Evolutionary conservation across 2,329 filamentous ascomycete genomes (phyloP), one percentile per base, ranked within the genome.

Genomic region (Fusarium sp.): DNA sequence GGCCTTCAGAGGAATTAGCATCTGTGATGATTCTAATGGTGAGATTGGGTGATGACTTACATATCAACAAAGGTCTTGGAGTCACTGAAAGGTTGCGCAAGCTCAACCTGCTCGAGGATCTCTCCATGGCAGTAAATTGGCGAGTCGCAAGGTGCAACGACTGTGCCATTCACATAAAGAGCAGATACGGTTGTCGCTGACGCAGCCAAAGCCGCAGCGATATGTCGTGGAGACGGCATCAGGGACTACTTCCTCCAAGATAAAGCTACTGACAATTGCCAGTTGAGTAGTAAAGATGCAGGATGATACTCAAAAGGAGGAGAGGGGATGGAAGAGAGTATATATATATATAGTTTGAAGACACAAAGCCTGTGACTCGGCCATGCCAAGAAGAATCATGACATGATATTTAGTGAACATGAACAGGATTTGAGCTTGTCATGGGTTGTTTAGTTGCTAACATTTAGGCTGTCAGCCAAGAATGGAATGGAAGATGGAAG

Each of bases 11-110:
- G 8, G 39, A 42, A 57, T 68, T 64, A 70, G 42, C 62, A 75
- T 38, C n/a, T 38, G 49, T 75, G 64, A 54, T 25, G 44, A 57
- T 29, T 22, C 18, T 13, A 12, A 11, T 33, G n/a, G 17, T n/a
- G 12, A 44, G 7, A 22, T 20, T 22, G n/a, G 17, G 10, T 11
- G 20, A 4, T 7, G 27, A 80, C 84, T 81, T 82, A 89, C 88
- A 92, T 89, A 77, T 93, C 91, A 46, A 92, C 91, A 77, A 92
- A 92, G 2, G 90, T 92, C 84, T 92, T 93, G 66, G 90, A 92
- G 80, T 92, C 91, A 18, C 83, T 80, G 72, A 92, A 92, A 1
- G 90, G 90, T 29, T 82, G 83, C 5, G 90, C 90, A 14, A 92
- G 83, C 81, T 92, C 86, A 52, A 93, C 86, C 69, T 89, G 84